These are phyloP conservation scores for Boletales sp. DNA, from an alignment of 768 basidiomycete species.

Conservation along the genomic window DNA sequence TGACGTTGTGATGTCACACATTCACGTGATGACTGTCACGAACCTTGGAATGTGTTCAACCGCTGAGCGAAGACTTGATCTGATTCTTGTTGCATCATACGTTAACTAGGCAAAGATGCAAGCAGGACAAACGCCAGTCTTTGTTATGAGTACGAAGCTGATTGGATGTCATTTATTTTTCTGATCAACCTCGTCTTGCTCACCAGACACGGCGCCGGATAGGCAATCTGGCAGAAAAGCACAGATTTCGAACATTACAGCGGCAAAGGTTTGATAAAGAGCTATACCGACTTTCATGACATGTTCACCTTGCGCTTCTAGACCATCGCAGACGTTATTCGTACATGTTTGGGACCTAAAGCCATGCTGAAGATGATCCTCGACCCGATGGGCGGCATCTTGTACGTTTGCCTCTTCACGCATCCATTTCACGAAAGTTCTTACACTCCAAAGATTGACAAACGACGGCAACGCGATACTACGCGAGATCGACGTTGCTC, in stretches of 20 bases:
- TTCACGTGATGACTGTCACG: no score
- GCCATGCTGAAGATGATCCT: conserved; percentile 99
- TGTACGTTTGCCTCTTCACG: conserved; percentile 48
- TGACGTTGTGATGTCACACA: no score
- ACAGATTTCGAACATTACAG: conserved; percentile 94
- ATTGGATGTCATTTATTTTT: neutral
- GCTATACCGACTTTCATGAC: no score
- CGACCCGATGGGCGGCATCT: conserved; percentile 98
- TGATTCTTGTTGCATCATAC: no score
- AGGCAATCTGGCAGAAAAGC: conserved; percentile 93
- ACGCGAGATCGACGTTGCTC: conserved; percentile 97
- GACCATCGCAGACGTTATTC: conserved; percentile 97
- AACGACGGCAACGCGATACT: conserved; percentile 99
- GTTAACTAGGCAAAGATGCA: conserved; percentile 17
- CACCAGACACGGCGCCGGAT: conserved; percentile 86
- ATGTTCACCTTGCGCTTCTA: conserved; percentile 24
- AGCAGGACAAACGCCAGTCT: conserved; percentile 67
- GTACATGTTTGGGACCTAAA: conserved; percentile 96
- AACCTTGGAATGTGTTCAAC: no score
- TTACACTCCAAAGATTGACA: conserved; percentile 59
- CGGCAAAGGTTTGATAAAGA: conserved; percentile 71
- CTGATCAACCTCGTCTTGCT: neutral
- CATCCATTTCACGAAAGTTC: neutral
- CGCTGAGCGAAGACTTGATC: no score
- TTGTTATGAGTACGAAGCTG: conserved; percentile 68